These are phyloP conservation scores for Pholiota conissans DNA, from an alignment of 768 basidiomycete species.

Conservation along the genomic window DNA sequence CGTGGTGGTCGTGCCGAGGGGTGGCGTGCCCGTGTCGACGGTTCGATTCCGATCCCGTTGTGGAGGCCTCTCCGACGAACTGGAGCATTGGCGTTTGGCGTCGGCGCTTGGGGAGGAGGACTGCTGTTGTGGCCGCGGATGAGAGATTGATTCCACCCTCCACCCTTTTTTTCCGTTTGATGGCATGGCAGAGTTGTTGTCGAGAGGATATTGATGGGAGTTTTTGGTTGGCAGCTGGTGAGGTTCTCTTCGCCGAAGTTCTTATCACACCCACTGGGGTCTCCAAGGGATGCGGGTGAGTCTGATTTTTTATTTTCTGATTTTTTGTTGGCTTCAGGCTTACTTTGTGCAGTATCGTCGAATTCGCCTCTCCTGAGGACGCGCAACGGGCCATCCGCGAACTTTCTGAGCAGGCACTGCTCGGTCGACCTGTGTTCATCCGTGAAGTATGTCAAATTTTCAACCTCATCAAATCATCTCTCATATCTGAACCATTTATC, in stretches of 20 bases:
- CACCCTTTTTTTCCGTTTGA: conserved; percentile 38
- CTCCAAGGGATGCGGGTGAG: conserved; percentile 99
- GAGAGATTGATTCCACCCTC: conserved; percentile 1
- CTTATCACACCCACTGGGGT: conserved; percentile 94
- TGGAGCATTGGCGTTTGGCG: conserved; percentile 40
- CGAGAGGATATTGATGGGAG: conserved; percentile 92
- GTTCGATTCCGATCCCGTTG: conserved; percentile 10
- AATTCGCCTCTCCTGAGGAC: conserved; percentile 89
- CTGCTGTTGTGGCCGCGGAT: conserved; percentile 28
- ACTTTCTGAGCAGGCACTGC: conserved; percentile 84
- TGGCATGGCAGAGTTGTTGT: conserved; percentile 63
- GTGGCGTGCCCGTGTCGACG: conserved; percentile 6
- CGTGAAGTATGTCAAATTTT: conserved; percentile 69
- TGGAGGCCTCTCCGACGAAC: conserved; percentile 34
- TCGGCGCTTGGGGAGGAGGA: conserved; percentile 39
- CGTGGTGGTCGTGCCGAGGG: conserved; percentile 26
- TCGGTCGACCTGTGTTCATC: conserved; percentile 94
- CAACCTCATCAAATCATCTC: background rate
- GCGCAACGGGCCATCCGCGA: conserved; percentile 88
- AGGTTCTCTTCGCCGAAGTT: conserved; percentile 99
- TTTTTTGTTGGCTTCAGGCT: conserved; percentile 14
- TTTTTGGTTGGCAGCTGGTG: conserved; percentile 96
- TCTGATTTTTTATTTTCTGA: conserved; percentile 16
- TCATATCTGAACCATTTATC: conserved; percentile 9
- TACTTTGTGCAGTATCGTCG: conserved; percentile 73